Evolutionary conservation across 2,329 filamentous ascomycete species (phyloP).

Genomic region (Penicillium fuscoglaucum): DNA sequence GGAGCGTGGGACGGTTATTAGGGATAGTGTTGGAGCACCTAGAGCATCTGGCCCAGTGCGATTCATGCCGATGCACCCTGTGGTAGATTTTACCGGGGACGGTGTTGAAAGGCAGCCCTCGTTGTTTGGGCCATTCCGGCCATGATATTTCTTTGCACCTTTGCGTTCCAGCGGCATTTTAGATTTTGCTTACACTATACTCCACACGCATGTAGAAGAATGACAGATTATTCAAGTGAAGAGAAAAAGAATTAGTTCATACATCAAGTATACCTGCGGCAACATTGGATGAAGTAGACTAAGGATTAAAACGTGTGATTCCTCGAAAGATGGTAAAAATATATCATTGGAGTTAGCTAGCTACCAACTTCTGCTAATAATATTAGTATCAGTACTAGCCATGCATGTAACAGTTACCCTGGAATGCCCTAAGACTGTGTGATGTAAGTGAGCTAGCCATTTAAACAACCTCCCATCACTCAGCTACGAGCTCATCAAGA

Average conservation of each 20-base stretch:
- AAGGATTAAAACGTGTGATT: neutral
- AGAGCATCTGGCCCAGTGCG: neutral
- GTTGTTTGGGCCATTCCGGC: conserved; percentile 1
- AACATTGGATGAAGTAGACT: neutral
- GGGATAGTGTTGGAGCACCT: neutral
- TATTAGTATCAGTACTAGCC: neutral
- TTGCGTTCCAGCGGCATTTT: neutral
- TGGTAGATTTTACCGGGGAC: neutral
- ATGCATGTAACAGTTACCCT: neutral
- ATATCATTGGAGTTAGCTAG: neutral
- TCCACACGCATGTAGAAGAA: neutral
- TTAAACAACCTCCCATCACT: neutral
- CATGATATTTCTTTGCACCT: neutral
- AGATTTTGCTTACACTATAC: neutral
- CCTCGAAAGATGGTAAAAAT: neutral
- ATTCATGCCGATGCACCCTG: neutral
- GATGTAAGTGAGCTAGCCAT: neutral
- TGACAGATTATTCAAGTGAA: neutral
- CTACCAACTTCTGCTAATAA: neutral
- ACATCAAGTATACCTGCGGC: neutral
- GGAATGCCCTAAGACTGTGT: neutral
- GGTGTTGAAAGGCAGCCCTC: neutral
- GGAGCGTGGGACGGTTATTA: neutral
- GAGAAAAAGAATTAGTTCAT: neutral
- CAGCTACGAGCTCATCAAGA: neutral